Evolutionary conservation across 176 grass and related monocot genomes (phyloP).

Genomic region (Triticum urartu): DNA sequence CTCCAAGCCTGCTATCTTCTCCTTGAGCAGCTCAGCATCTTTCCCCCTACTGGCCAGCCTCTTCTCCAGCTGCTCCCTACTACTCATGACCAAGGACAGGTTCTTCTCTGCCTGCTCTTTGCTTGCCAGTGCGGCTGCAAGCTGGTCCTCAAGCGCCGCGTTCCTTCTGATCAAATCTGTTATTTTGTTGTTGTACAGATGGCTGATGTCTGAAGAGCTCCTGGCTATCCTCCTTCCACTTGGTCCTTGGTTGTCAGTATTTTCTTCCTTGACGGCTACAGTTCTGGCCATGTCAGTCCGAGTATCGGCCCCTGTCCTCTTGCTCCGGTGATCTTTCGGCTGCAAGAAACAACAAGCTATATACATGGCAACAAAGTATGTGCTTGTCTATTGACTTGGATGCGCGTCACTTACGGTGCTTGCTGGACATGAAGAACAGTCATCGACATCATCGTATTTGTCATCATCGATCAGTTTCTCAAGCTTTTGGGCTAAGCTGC

Average conservation of each 20-base stretch:
- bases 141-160: conserved; percentile 48
- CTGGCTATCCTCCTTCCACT: conserved; percentile 46
- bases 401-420: conserved; percentile 33
- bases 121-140: conserved; percentile 45
- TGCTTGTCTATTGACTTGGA: conserved; percentile 10
- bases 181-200: conserved; percentile 70
- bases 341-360: conserved; percentile 38
- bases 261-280: conserved; percentile 23
- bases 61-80: conserved; percentile 66
- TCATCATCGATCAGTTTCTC: conserved; percentile 68
- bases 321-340: conserved; percentile 17
- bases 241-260: conserved; percentile 16
- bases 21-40: conserved; percentile 69
- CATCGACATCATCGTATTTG: conserved; percentile 47
- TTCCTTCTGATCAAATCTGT: conserved; percentile 61
- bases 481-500: conserved; percentile 68
- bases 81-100: conserved; percentile 51
- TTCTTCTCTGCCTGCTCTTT: conserved; percentile 71
- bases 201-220: conserved; percentile 64
- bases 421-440: conserved; percentile 40
- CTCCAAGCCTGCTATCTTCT: conserved; percentile 75
- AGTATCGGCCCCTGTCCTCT: conserved; percentile 19
- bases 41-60: conserved; percentile 56
- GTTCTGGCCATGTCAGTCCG: conserved; percentile 25
- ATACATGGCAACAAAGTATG: conserved; percentile 24